Conservation (phyloP, 805 yeast genomes). For the Candida vartiovaarae region DNA sequence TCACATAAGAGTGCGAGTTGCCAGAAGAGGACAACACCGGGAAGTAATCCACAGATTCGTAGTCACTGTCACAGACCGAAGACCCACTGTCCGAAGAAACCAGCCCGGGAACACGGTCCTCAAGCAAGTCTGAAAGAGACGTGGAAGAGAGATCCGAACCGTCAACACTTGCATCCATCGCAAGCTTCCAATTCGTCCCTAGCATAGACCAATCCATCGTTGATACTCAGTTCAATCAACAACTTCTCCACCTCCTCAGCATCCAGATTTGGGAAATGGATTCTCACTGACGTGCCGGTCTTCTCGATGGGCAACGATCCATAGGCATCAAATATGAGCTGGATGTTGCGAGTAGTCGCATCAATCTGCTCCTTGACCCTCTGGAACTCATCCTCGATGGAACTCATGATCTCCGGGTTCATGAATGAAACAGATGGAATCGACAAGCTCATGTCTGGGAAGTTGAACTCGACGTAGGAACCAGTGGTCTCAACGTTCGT, state of each 20-base stretch:
- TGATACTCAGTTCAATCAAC: slow-evolving; percentile 51
- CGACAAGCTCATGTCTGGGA: slow-evolving; percentile 31
- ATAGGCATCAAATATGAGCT: slow-evolving; percentile 39
- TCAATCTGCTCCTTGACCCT: slow-evolving; percentile 35
- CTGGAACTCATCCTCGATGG: slow-evolving; percentile 30
- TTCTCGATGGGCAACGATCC: slow-evolving; percentile 62
- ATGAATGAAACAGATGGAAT: slow-evolving; percentile 37
- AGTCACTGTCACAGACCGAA: slow-evolving; percentile 5
- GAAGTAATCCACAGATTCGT: slow-evolving; percentile 7
- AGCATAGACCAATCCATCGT: slow-evolving; percentile 48
- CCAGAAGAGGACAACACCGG: slow-evolving; percentile 11
- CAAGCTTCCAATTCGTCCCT: slow-evolving; percentile 13
- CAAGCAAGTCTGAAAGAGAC: slow-evolving; percentile 7
- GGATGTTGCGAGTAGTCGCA: slow-evolving; percentile 37
- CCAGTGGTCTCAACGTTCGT: slow-evolving; percentile 29
- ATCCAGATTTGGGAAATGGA: slow-evolving; percentile 71
- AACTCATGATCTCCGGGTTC: slow-evolving; percentile 36
- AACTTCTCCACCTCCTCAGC: slow-evolving; percentile 46
- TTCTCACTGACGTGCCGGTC: slow-evolving; percentile 37
- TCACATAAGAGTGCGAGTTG: slow-evolving; percentile 2
- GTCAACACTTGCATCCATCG: slow-evolving; percentile 1
- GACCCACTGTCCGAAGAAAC: slow-evolving; percentile 8
- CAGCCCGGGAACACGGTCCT: slow-evolving; percentile 18
- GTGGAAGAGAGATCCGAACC: slow-evolving; percentile 1
- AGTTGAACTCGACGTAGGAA: slow-evolving; percentile 50